Base-by-base conservation (phyloP, 495 filamentous ascomycete species). In the Podospora anserina region DNA sequence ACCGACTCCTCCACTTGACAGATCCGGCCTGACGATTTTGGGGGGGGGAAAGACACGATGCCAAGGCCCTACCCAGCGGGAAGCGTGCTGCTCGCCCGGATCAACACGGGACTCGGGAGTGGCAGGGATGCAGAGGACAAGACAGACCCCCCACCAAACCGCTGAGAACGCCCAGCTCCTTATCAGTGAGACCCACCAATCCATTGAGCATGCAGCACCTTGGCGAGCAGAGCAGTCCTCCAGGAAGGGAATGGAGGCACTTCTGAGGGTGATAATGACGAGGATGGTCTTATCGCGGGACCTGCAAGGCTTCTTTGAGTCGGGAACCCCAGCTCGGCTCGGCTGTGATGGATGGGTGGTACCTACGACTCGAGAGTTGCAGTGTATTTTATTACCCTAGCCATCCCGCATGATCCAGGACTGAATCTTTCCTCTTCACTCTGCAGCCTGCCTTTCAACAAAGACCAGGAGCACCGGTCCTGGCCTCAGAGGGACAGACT, bases 301-400 rank as follows among this genome's bases (percentile, higher is more conserved):
- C 19, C 4, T 19, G 27, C 30, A 44, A 32, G 28, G 32, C 61
- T 5, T 39, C 61, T 49, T 58, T 20, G 7, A 13, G n/a, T 39
- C 44, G 53, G 53, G 39, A 58, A 59, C 15, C 53, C 28, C 39
- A 54, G 59, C 61, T 55, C 67, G 65, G 63, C 63, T 53, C 63
- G 44, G 53, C 53, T 66, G 4, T 18, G 39, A 57, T 55, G 59
- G 6, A 58, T 49, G 30, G 64, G 18, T 28, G 44, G 60, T 39
- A 34, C 62, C 39, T 60, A 63, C 61, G 39, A 61, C 30, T 56
- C 26, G 60, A 64, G 32, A 32, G 53, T 53, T 62, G 3, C 19
- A 30, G 30, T 34, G 5, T 27, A n/a, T 27, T 76, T 75, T 76
- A 75, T 76, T 58, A 73, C 67, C 67, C 67, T 71, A 63, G 66